These are phyloP conservation scores for Pestalotiopsis sp. DNA, from an alignment of 2,329 filamentous ascomycete genomes.

Conservation along the genomic window DNA sequence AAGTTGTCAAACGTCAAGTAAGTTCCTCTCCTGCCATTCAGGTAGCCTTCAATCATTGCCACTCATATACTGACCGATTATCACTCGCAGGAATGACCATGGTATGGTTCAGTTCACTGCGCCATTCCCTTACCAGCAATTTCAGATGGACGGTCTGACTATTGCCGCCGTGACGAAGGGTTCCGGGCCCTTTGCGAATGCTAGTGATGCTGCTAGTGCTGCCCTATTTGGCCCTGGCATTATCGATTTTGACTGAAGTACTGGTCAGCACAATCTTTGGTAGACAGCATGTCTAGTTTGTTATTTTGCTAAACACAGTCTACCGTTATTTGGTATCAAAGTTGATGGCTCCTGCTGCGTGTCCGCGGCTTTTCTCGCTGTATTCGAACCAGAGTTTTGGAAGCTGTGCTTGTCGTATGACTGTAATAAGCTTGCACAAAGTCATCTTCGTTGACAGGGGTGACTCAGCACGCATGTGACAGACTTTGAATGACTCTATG, in stretches of 20 bases:
- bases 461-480: too few species aligned
- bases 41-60: not conserved
- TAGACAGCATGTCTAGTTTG: too few species aligned
- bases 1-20: not conserved
- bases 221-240: conserved; percentile 1
- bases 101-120: conserved; percentile 2
- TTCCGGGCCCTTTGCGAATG: conserved; percentile 3
- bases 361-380: too few species aligned
- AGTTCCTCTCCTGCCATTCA: not conserved
- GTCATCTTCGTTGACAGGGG: rapidly evolving
- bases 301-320: too few species aligned
- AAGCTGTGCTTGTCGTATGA: too few species aligned
- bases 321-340: too few species aligned
- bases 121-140: conserved; percentile 5
- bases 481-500: too few species aligned
- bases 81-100: not conserved
- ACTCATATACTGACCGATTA: not conserved
- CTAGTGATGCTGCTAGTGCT: not conserved
- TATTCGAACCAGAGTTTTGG: too few species aligned
- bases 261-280: not conserved
- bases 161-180: not conserved
- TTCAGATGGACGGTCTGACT: conserved; percentile 1
- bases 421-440: too few species aligned
- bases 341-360: too few species aligned
- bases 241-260: not conserved